A percentile compares a stretch with the other conserved stretches of the same genome.
Evolutionary conservation across 2,329 filamentous ascomycete genomes (phyloP).

Genomic region (Akanthomyces uredinophilus): DNA sequence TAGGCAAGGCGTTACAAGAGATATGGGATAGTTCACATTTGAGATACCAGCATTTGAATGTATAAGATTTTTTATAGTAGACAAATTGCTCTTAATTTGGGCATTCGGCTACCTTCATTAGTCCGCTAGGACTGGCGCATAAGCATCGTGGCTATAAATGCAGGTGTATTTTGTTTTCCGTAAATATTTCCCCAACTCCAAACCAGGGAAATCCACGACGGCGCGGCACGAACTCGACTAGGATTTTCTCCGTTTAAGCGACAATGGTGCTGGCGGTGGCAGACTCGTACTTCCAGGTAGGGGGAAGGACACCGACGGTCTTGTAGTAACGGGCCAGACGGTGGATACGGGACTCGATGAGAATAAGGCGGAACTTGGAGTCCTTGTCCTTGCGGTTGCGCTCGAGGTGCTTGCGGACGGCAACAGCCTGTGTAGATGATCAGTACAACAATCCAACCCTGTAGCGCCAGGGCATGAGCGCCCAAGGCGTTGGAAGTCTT

Average conservation of each 20-base stretch:
- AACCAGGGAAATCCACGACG: constrained; percentile 34
- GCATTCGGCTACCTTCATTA: constrained; percentile 31
- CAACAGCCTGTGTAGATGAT: constrained; percentile 63
- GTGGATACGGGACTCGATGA: constrained; percentile 99
- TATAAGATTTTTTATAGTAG: constrained; percentile 20
- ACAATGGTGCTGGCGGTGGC: constrained; percentile 93
- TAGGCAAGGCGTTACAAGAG: constrained; percentile 6
- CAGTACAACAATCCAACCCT: constrained; percentile 16
- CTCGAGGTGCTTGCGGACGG: constrained; percentile 99
- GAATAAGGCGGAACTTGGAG: constrained; percentile 99
- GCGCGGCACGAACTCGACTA: constrained; percentile 14
- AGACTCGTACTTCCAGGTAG: constrained; percentile 98
- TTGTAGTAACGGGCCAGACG: constrained; percentile 99
- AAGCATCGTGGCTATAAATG: constrained; percentile 42
- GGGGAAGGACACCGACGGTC: constrained; percentile 77
- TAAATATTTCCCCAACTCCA: constrained; percentile 40
- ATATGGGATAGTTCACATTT: neutral
- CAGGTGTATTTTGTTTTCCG: constrained; percentile 29
- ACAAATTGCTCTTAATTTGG: constrained; percentile 24
- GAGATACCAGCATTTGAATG: constrained; percentile 9
- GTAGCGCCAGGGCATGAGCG: neutral
- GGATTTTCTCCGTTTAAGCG: constrained; percentile 56
- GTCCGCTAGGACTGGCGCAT: constrained; percentile 31
- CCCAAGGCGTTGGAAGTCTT: neutral
- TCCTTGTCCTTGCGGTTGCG: constrained; percentile 99